Evolutionary conservation across 2,329 filamentous ascomycete genomes (phyloP), one percentile per base, ranked within the genome.

Genomic region (Penicillium hordei): DNA sequence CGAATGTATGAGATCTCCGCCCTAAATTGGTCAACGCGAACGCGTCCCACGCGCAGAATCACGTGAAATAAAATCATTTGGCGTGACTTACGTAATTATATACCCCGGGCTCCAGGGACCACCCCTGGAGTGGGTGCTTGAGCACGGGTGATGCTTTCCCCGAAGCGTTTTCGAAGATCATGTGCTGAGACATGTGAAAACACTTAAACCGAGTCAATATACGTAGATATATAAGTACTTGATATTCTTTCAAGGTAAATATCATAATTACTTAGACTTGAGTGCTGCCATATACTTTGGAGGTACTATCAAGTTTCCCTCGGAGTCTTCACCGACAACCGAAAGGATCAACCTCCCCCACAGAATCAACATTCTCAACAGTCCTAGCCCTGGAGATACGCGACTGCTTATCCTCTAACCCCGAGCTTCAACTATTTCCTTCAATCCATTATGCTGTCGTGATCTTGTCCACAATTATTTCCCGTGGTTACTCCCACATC

Each of bases 291-390:
- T 44, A 27, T 44, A 33, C 36, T 5, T 43, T 15, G 8, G 13
- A 25, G 40, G 21, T n/a, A n/a, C n/a, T 25, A 49, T 34, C 25
- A 19, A 29, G 39, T 44, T 52, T 38, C 57, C 62, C 63, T 59
- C 62, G 61, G 64, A 64, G 52, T 45, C 50, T 66, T 73, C 71
- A 73, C 71, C 71, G 71, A 68, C 61, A 62, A 48, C 71, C 71
- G 65, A 71, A 72, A 63, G 52, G 51, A 69, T 70, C 39, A 57
- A 58, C 58, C 60, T 55, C 52, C 68, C 68, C 69, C 68, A 65
- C 69, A 63, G 56, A 65, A 61, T 65, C 57, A 53, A 53, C 65
- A 56, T 59, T 54, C 59, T 45, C 60, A 57, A 52, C 38, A 44
- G 46, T 44, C 23, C 27, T 45, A 36, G 29, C 39, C 29, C 23